Conservation (phyloP, 2,329 filamentous ascomycete genomes). For the Emericellopsis atlantica region DNA sequence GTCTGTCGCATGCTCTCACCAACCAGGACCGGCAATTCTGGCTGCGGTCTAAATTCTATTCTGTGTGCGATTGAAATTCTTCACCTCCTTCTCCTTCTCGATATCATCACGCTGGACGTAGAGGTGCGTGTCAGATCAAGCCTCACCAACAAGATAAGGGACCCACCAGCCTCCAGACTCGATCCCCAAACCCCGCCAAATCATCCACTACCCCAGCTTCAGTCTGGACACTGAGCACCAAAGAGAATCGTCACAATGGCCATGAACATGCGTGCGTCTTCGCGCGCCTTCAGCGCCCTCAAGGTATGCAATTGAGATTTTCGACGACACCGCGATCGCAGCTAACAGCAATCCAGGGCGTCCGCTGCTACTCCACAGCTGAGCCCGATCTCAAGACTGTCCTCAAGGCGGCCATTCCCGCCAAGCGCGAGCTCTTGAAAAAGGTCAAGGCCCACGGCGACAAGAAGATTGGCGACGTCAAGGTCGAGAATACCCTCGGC, state of each 20-base stretch:
- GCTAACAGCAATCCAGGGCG: constrained; percentile 6
- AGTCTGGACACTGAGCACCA: not conserved
- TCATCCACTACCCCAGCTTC: not conserved
- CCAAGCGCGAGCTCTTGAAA: constrained; percentile 85
- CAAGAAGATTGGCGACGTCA: constrained; percentile 82
- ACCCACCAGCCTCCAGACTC: no score
- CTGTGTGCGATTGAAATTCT: not conserved
- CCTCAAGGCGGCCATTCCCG: constrained; percentile 73
- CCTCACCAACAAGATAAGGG: no score
- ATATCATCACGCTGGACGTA: no score
- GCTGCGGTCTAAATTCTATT: no score
- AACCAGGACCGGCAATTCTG: no score
- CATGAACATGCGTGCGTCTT: constrained; percentile 47
- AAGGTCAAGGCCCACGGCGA: constrained; percentile 78
- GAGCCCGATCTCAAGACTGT: constrained; percentile 87
- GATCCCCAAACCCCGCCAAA: not conserved
- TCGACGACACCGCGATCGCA: not conserved
- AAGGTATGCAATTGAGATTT: constrained; percentile 34
- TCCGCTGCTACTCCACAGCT: constrained; percentile 57
- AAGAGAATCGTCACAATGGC: constrained; percentile 36
- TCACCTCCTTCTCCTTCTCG: no score
- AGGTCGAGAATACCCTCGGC: constrained; percentile 85
- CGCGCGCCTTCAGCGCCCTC: constrained; percentile 49
- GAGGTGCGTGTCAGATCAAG: no score
- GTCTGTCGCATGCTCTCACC: not conserved